Conservation (phyloP, 2,329 filamentous ascomycete genomes). For the Ceratocystis smalleyi region DNA sequence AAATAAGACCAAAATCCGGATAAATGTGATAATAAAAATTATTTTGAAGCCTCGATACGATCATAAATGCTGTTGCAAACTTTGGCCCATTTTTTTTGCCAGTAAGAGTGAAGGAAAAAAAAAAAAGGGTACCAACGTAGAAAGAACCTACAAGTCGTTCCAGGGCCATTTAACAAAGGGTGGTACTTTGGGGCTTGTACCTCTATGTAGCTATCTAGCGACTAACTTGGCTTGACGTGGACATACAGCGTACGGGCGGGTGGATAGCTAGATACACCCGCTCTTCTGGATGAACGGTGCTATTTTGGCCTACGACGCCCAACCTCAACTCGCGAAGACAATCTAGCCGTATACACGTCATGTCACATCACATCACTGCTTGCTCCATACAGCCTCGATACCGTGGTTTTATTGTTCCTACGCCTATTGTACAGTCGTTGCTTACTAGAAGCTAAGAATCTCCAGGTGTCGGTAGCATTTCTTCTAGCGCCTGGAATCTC, state of each 20-base stretch:
- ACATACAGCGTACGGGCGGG: too few relatives aligned
- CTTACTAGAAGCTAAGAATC: not conserved
- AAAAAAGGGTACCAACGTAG: not conserved
- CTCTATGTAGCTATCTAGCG: too few relatives aligned
- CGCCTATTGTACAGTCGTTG: slow-evolving; percentile 11
- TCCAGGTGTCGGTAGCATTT: not conserved
- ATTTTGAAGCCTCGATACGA: not conserved
- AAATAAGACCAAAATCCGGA: not conserved
- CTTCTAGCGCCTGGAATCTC: not conserved
- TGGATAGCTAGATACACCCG: too few relatives aligned
- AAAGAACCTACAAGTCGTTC: not conserved
- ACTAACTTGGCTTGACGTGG: too few relatives aligned
- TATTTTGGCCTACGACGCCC: not conserved
- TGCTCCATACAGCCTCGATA: too few relatives aligned
- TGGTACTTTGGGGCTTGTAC: too few relatives aligned
- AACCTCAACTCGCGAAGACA: not conserved
- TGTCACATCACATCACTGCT: not conserved
- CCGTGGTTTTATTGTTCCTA: slow-evolving; percentile 7
- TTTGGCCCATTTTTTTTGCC: not conserved
- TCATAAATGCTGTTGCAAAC: not conserved
- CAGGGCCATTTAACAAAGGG: not conserved
- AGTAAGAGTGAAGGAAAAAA: not conserved
- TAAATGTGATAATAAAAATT: not conserved
- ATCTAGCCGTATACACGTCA: not conserved
- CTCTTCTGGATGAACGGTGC: not conserved